phyloP scores from a whole-genome alignment of 2,329 filamentous ascomycete genomes.

The Fusarium compactum region DNA sequence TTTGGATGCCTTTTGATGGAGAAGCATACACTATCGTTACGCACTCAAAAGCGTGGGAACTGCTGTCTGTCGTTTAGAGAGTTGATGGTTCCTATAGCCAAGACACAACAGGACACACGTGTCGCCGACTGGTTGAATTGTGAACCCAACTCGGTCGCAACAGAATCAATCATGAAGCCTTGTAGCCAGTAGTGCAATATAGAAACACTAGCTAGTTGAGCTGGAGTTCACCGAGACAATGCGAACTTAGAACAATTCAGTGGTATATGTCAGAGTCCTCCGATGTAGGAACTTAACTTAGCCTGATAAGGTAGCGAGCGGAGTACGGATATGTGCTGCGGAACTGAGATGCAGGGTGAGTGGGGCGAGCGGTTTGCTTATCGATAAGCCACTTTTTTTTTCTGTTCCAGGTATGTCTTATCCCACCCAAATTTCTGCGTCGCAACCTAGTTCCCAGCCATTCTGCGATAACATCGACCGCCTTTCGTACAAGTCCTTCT shows the following conservation, averaged over 20 bases:
- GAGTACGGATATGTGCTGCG: constrained; percentile 25
- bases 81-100: constrained; percentile 19
- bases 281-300: constrained; percentile 1
- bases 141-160: constrained; percentile 21
- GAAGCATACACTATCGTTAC: constrained; percentile 26
- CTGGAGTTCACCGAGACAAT: background rate
- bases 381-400: constrained; percentile 52
- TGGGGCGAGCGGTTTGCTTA: constrained; percentile 38
- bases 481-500: constrained; percentile 10
- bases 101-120: constrained; percentile 38
- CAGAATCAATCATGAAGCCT: background rate
- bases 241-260: background rate
- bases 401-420: constrained; percentile 25
- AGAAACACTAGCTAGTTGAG: background rate
- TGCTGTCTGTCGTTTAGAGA: background rate
- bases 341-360: background rate
- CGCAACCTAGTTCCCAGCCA: constrained; percentile 36
- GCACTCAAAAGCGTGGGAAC: constrained; percentile 9
- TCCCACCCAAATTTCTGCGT: constrained; percentile 41
- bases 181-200: background rate
- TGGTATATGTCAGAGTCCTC: constrained; percentile 3
- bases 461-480: constrained; percentile 34
- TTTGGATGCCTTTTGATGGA: background rate
- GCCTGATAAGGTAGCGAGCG: background rate
- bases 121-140: constrained; percentile 34